Base-by-base conservation (phyloP, 345 rosid genomes). In the Brassica nigra region DNA sequence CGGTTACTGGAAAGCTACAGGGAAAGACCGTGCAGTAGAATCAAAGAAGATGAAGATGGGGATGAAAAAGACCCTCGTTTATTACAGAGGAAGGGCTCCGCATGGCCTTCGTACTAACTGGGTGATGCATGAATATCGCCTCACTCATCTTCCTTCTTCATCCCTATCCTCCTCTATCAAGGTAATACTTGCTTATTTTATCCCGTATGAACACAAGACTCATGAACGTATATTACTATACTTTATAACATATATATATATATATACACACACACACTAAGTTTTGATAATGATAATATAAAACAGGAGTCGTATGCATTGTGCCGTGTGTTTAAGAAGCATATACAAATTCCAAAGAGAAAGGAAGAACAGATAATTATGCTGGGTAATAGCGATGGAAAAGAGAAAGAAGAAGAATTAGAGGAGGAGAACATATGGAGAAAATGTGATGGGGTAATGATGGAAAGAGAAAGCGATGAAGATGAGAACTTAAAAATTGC, bases 1-100 rank as follows among this genome's bases (percentile, higher is more conserved):
- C 11, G 95, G 95, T 11, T 89, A 90, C 66, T 90, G 95, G 95
- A 90, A 90, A 67, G 95, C 95, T 31, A 90, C 95, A 1, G 95
- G 95, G 6, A 91, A 91, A 69, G 94, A 90, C 67, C 79, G 90
- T 37, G 14, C 68, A 20, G 86, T 91, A 1, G 85, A 84, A 15
- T 88, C 92, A 16, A 84, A 84, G 59, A 90, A 84, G 62, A 58
- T 49, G 31, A 75, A 88, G 2, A 86, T 86, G 11, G 95, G 95
- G 4, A 89, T 91, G 95, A 91, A 90, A 88, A 90, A 91, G 84
- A 91, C 95, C 0, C 80, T 91, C 77, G 95, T 91, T 44, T 91
- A 91, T 34, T 91, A 91, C 37, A 85, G 76, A 86, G 95, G 93
- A 18, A 87, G 93, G 78, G 90, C 90, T 77, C 90, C 88, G 12